Percentiles rank a stretch among this genome's conserved stretches.
Evolutionary conservation across 768 basidiomycete species (phyloP).

Genomic region (Mycena latifolia): DNA sequence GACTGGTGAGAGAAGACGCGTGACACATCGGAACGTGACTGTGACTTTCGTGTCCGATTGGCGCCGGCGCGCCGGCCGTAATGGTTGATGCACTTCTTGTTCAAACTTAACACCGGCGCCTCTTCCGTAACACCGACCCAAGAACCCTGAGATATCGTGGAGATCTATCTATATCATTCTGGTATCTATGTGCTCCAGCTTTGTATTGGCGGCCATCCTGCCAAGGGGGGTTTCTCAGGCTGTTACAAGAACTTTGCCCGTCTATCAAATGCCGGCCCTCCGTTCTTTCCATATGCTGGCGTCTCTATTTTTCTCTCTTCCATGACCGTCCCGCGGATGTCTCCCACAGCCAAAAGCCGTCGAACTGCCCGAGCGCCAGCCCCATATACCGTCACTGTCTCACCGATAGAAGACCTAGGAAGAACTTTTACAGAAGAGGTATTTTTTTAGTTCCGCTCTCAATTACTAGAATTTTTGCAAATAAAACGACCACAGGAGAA

Average conservation of each 20-base stretch:
- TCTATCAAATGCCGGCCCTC: background rate
- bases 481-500: background rate
- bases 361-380: background rate
- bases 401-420: slow-evolving; percentile 10
- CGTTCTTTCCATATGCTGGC: background rate
- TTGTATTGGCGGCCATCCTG: too few species aligned
- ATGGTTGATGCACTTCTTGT: too few species aligned
- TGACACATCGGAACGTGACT: too few species aligned
- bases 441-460: background rate
- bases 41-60: background rate
- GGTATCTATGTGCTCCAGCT: too few species aligned
- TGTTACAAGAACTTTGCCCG: too few species aligned
- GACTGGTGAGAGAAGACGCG: background rate
- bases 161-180: background rate
- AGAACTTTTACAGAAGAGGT: background rate
- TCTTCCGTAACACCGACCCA: too few species aligned
- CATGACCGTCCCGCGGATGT: background rate
- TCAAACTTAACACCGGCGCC: too few species aligned
- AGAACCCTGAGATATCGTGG: too few species aligned
- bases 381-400: background rate
- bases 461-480: background rate
- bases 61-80: too few species aligned
- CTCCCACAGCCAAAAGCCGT: background rate
- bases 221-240: too few species aligned
- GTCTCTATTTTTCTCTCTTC: background rate